These are phyloP conservation scores for Fusarium beomiforme DNA, from an alignment of 2,329 filamentous ascomycete species.

Conservation along the genomic window DNA sequence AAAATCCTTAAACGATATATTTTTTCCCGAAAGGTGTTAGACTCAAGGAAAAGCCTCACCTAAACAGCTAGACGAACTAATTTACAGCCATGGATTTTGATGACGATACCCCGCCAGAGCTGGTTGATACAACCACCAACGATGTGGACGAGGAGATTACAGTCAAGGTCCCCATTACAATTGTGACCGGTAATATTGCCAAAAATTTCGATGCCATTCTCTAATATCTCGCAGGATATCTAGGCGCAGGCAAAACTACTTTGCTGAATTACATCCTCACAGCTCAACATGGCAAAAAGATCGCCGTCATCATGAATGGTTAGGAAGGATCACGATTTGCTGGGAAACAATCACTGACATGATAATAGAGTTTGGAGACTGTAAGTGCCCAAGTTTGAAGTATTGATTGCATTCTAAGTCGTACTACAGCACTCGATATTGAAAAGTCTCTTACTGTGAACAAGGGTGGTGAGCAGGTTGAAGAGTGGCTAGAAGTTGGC, in stretches of 20 bases:
- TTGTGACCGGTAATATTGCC: slow-evolving; percentile 73
- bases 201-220: background rate
- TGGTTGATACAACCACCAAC: slow-evolving; percentile 58
- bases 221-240: slow-evolving; percentile 72
- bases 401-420: slow-evolving; percentile 10
- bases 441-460: slow-evolving; percentile 95
- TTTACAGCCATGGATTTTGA: slow-evolving; percentile 66
- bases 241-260: slow-evolving; percentile 96
- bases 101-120: slow-evolving; percentile 73
- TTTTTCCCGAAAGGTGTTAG: too few relatives aligned
- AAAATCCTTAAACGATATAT: background rate
- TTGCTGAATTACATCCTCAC: slow-evolving; percentile 95
- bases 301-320: slow-evolving; percentile 97
- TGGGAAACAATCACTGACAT: slow-evolving; percentile 25
- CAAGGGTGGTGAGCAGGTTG: slow-evolving; percentile 81
- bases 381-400: slow-evolving; percentile 56
- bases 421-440: slow-evolving; percentile 81
- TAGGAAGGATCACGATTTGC: slow-evolving; percentile 8
- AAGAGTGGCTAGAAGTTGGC: slow-evolving; percentile 95
- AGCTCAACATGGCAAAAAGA: slow-evolving; percentile 95
- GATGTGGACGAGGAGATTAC: slow-evolving; percentile 60
- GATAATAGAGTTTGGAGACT: slow-evolving; percentile 78
- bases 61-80: background rate
- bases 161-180: slow-evolving; percentile 82
- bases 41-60: background rate